Percentiles rank a stretch among this genome's conserved stretches.
Evolutionary conservation across 78 protist genomes (phyloP).

Genomic region (Pelomyxa schiedti): DNA sequence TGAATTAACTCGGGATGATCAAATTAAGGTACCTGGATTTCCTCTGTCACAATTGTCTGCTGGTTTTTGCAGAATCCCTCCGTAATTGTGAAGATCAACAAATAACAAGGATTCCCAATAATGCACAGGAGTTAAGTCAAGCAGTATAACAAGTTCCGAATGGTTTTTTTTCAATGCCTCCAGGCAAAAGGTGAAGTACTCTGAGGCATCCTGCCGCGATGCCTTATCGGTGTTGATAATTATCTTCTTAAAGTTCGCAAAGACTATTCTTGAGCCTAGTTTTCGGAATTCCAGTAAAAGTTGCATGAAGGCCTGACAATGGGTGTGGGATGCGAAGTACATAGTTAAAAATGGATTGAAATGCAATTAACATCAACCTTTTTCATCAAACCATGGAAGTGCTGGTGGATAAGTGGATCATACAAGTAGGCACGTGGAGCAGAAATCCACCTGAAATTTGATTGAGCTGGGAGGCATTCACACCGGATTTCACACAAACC

Average conservation of each 20-base stretch:
- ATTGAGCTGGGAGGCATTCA: background rate
- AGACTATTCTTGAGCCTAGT: constrained; percentile 57
- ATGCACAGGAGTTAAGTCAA: constrained; percentile 15
- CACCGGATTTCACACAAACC: no score
- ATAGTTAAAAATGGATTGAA: background rate
- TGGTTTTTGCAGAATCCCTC: constrained; percentile 19
- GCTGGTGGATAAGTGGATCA: constrained; percentile 59
- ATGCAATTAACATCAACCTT: constrained; percentile 48
- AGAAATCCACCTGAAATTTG: constrained; percentile 58
- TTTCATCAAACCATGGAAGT: constrained; percentile 59
- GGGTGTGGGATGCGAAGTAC: background rate
- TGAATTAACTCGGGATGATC: background rate
- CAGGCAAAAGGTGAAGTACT: constrained; percentile 36
- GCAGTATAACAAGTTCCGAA: constrained; percentile 31
- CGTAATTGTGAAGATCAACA: constrained; percentile 57
- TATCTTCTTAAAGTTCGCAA: constrained; percentile 51
- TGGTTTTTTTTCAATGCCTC: constrained; percentile 28
- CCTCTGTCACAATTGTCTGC: background rate
- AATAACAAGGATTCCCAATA: constrained; percentile 54
- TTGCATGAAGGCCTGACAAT: constrained; percentile 29
- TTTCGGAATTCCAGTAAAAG: constrained; percentile 42
- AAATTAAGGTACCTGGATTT: background rate
- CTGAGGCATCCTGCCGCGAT: constrained; percentile 39
- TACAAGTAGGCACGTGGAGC: constrained; percentile 39
- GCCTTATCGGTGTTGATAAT: constrained; percentile 58